These are phyloP conservation scores for Senna siamea DNA, from an alignment of 306 rosid genomes.

Conservation along the genomic window DNA sequence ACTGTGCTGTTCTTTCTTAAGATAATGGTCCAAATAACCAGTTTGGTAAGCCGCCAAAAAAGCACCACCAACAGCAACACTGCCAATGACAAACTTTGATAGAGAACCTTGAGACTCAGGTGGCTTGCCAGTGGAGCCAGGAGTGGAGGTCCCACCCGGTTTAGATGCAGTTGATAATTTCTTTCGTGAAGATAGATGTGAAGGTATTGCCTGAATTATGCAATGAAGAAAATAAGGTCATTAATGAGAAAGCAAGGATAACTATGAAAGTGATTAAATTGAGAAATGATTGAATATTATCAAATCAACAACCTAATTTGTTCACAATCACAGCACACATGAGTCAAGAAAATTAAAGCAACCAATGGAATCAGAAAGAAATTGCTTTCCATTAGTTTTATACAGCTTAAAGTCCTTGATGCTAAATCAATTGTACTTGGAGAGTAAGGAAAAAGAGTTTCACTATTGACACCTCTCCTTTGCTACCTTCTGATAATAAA, in stretches of 20 bases:
- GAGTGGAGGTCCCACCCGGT: slow-evolving; percentile 44
- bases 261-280: slow-evolving; percentile 5
- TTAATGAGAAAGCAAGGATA: slow-evolving; percentile 18
- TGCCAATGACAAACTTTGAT: slow-evolving; percentile 63
- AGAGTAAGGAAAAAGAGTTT: slow-evolving; percentile 27
- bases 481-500: slow-evolving; percentile 10
- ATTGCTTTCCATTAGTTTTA: not conserved
- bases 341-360: slow-evolving; percentile 19
- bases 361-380: not conserved
- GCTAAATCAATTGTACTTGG: not conserved
- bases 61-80: slow-evolving; percentile 72
- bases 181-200: slow-evolving; percentile 51
- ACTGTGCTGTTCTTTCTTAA: slow-evolving; percentile 53
- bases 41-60: slow-evolving; percentile 68
- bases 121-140: slow-evolving; percentile 55
- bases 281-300: slow-evolving; percentile 18
- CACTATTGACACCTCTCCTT: slow-evolving; percentile 29
- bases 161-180: slow-evolving; percentile 62
- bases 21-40: slow-evolving; percentile 67
- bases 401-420: not conserved
- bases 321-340: not conserved
- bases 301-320: slow-evolving; percentile 31
- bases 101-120: slow-evolving; percentile 51
- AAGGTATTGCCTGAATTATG: slow-evolving; percentile 57
- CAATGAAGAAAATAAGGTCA: slow-evolving; percentile 19